A percentile compares a stretch with the other conserved stretches of the same genome.
Conservation (phyloP, 1,284 basidiomycete genomes). For the Sphagnurus paluster region DNA sequence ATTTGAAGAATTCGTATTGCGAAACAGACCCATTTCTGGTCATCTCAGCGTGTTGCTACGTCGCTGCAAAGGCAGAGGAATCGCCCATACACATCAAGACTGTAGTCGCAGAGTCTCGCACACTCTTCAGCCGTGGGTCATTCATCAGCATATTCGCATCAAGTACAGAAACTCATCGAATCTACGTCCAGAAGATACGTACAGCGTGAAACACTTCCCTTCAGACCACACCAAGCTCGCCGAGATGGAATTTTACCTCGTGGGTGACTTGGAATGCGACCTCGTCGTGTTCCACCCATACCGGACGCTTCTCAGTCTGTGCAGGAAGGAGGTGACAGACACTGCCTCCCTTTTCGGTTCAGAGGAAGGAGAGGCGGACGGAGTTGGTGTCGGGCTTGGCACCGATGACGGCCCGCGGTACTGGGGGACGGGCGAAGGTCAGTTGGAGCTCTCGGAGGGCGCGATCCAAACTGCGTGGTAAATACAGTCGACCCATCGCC, state of each 20-base stretch:
- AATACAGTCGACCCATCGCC: conserved; percentile 15
- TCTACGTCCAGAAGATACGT: conserved; percentile 51
- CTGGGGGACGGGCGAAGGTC: conserved; percentile 74
- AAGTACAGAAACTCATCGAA: too few relatives aligned
- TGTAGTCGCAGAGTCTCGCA: conserved; percentile 82
- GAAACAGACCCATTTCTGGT: conserved; percentile 95
- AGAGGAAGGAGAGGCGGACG: conserved; percentile 60
- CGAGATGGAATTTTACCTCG: conserved; percentile 98
- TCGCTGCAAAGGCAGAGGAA: conserved; percentile 97
- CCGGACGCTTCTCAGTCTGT: conserved; percentile 79
- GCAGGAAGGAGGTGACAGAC: conserved; percentile 45
- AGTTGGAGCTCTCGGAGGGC: conserved; percentile 65
- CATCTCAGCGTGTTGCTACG: conserved; percentile 90
- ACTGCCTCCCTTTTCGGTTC: conserved; percentile 24
- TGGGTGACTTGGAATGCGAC: conserved; percentile 96
- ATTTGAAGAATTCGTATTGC: conserved; percentile 90
- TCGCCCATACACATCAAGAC: conserved; percentile 94
- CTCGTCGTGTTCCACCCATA: conserved; percentile 94
- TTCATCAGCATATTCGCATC: neutral
- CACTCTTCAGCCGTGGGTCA: conserved; percentile 74
- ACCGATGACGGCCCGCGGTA: conserved; percentile 63
- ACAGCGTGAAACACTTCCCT: conserved; percentile 75
- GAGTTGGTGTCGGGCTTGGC: conserved; percentile 56
- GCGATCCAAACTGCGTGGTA: conserved; percentile 80
- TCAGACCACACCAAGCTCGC: conserved; percentile 90